Conservation (phyloP, 2,329 filamentous ascomycete species). For the Paecilomyces formosus region DNA sequence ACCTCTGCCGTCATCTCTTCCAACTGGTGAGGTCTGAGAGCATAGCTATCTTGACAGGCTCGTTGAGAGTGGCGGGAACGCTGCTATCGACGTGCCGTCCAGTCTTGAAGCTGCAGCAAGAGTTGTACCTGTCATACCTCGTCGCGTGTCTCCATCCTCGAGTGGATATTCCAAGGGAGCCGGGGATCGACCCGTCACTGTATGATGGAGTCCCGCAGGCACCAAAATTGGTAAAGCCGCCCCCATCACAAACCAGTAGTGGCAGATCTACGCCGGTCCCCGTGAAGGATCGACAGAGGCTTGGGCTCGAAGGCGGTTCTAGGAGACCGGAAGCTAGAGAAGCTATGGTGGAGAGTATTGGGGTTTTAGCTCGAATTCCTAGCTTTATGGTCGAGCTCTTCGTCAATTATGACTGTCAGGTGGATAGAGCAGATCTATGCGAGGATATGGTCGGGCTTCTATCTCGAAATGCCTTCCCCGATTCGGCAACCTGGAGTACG, state of each 20-base stretch:
- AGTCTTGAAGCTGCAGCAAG: conserved; percentile 91
- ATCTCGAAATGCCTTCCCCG: conserved; percentile 88
- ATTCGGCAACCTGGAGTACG: conserved; percentile 97
- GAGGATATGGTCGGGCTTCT: conserved; percentile 91
- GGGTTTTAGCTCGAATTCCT: conserved; percentile 83
- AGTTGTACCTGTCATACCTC: conserved; percentile 88
- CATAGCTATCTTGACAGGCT: conserved; percentile 88
- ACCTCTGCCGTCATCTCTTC: conserved; percentile 87
- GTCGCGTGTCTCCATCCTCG: conserved; percentile 88
- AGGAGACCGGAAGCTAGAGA: conserved; percentile 92
- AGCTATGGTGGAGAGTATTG: conserved; percentile 96
- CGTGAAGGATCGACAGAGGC: conserved; percentile 83
- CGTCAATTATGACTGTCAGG: conserved; percentile 96
- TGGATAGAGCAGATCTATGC: conserved; percentile 83
- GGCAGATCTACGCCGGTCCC: conserved; percentile 85
- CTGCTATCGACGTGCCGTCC: conserved; percentile 82
- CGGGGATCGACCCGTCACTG: conserved; percentile 80
- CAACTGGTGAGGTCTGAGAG: conserved; percentile 95
- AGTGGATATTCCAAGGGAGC: conserved; percentile 87
- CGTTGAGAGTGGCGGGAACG: conserved; percentile 84
- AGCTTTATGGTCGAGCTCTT: conserved; percentile 94
- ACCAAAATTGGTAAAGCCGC: conserved; percentile 76
- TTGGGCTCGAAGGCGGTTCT: conserved; percentile 84
- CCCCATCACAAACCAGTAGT: conserved; percentile 65
- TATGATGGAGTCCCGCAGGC: conserved; percentile 91